Conservation (phyloP, 2,329 filamentous ascomycete genomes). For the Trichoderma atrobrunneum region DNA sequence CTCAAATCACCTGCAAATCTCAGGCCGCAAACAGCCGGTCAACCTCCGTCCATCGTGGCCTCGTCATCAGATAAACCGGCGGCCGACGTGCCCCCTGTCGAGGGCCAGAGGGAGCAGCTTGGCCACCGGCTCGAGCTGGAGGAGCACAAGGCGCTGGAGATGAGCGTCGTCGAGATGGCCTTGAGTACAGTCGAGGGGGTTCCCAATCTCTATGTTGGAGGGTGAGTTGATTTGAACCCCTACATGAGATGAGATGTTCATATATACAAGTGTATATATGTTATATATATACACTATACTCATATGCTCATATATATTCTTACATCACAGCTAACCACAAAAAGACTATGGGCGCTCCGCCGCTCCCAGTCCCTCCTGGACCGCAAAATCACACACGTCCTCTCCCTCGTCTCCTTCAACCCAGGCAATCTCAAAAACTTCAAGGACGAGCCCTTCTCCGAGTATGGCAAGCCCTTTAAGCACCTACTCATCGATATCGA, state of each 20-base stretch:
- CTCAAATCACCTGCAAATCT: not conserved
- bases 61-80: not conserved
- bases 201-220: conserved; percentile 41
- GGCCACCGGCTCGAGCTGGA: conserved; percentile 19
- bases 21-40: not conserved
- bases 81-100: conserved; percentile 8
- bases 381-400: conserved; percentile 79
- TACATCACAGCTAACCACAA: not conserved
- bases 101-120: conserved; percentile 18
- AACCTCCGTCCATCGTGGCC: not conserved
- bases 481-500: conserved; percentile 83
- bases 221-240: conserved; percentile 30
- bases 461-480: conserved; percentile 57
- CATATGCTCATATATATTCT: not conserved
- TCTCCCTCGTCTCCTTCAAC: conserved; percentile 71
- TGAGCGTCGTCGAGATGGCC: conserved; percentile 39
- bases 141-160: conserved; percentile 26
- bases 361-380: conserved; percentile 67
- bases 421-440: conserved; percentile 40
- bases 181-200: conserved; percentile 42
- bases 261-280: not conserved
- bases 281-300: not conserved
- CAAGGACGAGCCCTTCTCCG: conserved; percentile 48
- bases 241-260: not conserved
- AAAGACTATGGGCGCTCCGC: conserved; percentile 75